Percentiles rank a stretch among this genome's conserved stretches.
Conservation (phyloP, 2,329 filamentous ascomycete species). For the Colletotrichum plurivorum region DNA sequence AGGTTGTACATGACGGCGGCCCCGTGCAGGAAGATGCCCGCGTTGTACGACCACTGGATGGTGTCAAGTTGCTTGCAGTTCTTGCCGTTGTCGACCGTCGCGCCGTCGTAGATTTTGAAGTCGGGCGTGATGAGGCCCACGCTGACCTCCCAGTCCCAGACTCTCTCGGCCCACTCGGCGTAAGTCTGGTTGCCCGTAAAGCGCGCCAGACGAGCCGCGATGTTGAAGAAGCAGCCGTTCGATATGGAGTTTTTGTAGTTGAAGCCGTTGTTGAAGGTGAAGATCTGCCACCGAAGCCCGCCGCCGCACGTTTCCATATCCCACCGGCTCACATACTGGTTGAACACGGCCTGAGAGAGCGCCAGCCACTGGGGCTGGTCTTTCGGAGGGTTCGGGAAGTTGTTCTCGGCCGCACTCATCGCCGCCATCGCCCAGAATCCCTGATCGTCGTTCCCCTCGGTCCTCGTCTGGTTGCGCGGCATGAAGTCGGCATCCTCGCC, state of each 20-base stretch:
- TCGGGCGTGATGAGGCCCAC: constrained; percentile 70
- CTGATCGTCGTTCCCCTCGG: constrained; percentile 80
- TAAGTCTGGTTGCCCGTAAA: constrained; percentile 88
- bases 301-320: constrained; percentile 76
- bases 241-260: constrained; percentile 79
- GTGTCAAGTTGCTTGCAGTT: constrained; percentile 68
- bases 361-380: constrained; percentile 82
- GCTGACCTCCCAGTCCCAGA: constrained; percentile 75
- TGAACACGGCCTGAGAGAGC: constrained; percentile 84
- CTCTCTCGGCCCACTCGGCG: constrained; percentile 78
- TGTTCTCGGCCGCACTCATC: constrained; percentile 83
- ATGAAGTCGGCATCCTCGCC: constrained; percentile 74
- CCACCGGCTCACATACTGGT: constrained; percentile 81
- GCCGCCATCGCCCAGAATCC: constrained; percentile 90
- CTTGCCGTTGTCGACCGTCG: constrained; percentile 51
- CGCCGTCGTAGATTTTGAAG: constrained; percentile 69
- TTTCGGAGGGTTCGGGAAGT: constrained; percentile 76
- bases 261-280: constrained; percentile 80
- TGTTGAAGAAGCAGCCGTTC: constrained; percentile 79
- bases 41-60: constrained; percentile 79
- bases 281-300: constrained; percentile 90
- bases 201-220: constrained; percentile 78
- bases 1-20: constrained; percentile 74
- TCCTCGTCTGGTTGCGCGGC: constrained; percentile 75
- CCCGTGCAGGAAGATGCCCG: constrained; percentile 75